phyloP scores from a whole-genome alignment of 176 grass and related monocot genomes.

The Thalia dealbata region DNA sequence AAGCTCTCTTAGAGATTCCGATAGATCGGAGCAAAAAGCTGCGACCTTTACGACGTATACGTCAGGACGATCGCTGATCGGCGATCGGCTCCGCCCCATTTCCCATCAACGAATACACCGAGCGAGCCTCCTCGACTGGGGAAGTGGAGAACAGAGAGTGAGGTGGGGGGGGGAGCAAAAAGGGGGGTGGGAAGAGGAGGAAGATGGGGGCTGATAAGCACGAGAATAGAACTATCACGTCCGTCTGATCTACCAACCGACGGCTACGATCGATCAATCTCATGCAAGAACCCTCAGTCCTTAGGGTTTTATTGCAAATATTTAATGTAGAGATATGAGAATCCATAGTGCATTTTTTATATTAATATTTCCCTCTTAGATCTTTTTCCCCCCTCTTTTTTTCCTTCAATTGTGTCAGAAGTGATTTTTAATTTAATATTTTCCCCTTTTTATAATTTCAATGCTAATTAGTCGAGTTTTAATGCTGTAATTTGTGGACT shows the following conservation, averaged over 20 bases:
- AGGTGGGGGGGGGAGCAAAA: neutral
- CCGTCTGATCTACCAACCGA: neutral
- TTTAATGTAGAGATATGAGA: neutral
- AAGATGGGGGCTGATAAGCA: constrained; percentile 1
- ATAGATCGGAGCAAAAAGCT: neutral
- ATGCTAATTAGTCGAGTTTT: too few species aligned
- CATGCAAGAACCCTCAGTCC: neutral
- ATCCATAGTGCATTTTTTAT: neutral
- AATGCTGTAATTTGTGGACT: too few species aligned
- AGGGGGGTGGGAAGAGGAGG: neutral
- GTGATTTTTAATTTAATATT: too few species aligned
- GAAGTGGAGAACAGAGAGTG: neutral
- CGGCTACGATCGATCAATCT: neutral
- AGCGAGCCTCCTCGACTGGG: neutral
- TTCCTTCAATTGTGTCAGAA: too few species aligned
- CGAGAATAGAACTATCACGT: neutral
- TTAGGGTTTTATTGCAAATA: constrained; percentile 15
- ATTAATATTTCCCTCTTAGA: neutral
- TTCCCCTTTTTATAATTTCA: too few species aligned
- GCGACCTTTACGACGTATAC: neutral
- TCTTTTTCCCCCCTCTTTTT: too few species aligned
- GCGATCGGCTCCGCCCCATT: neutral
- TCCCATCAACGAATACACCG: neutral
- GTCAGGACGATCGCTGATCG: neutral
- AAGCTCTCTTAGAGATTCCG: neutral